phyloP scores from a whole-genome alignment of 2,329 filamentous ascomycete species.

The Sphaceloma murrayae region DNA sequence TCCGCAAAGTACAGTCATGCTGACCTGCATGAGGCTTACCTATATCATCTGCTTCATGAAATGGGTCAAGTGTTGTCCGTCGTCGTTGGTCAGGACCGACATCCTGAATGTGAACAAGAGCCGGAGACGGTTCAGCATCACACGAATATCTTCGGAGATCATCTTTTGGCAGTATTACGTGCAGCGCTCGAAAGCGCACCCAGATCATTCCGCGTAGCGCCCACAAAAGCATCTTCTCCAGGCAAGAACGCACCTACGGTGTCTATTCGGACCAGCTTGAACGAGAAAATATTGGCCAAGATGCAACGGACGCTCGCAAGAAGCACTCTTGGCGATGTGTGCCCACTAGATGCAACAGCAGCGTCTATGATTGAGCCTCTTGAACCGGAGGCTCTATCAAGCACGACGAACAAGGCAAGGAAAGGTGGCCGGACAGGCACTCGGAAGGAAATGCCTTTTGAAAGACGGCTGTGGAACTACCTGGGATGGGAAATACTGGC shows the following conservation, averaged over 20 bases:
- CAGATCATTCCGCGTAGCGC: constrained; percentile 5
- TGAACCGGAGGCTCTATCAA: not conserved
- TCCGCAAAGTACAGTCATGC: constrained; percentile 1
- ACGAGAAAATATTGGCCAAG: not conserved
- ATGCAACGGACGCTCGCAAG: constrained; percentile 8
- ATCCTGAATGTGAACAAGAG: not conserved
- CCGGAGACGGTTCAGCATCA: not conserved
- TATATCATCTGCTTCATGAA: not conserved
- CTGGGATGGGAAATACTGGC: constrained; percentile 12
- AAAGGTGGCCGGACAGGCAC: not conserved
- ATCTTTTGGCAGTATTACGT: constrained; percentile 1
- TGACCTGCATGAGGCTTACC: not conserved
- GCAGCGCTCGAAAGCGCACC: not conserved
- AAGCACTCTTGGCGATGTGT: not conserved
- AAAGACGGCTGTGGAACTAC: not conserved
- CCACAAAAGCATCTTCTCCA: not conserved
- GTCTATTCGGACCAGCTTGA: not conserved
- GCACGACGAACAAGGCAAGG: not conserved
- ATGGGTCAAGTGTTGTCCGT: no score
- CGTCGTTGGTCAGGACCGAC: no score
- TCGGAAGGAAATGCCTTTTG: not conserved
- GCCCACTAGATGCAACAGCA: constrained; percentile 1
- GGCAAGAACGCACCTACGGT: not conserved
- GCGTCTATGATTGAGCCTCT: not conserved
- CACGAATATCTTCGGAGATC: not conserved